Conservation (phyloP, 2,329 filamentous ascomycete species). For the Tolypocladium endophyticum region DNA sequence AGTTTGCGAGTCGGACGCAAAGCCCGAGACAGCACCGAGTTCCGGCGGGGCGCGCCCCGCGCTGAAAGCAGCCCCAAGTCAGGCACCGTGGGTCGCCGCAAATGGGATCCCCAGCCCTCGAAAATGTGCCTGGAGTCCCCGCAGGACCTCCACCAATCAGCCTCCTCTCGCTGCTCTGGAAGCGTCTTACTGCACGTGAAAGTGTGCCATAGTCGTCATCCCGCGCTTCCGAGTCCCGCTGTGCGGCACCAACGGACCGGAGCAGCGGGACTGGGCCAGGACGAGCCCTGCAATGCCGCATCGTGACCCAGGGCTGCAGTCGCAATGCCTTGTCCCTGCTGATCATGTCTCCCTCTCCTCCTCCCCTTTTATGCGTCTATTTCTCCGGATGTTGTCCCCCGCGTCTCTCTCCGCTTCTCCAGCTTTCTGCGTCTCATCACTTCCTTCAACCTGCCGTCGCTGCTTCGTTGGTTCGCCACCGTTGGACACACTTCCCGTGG, state of each 20-base stretch:
- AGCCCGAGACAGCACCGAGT: not conserved
- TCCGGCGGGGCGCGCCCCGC: not conserved
- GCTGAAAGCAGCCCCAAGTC: not conserved
- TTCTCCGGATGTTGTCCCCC: not conserved
- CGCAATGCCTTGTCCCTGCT: not conserved
- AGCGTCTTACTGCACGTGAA: not conserved
- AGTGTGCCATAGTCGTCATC: not conserved
- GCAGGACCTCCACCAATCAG: not conserved
- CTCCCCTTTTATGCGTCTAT: not conserved
- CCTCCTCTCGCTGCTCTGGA: not conserved
- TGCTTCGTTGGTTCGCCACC: not conserved
- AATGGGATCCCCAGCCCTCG: not conserved
- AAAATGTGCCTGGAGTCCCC: not conserved
- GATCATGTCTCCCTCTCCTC: not conserved
- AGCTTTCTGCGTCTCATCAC: not conserved
- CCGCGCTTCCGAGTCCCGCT: not conserved
- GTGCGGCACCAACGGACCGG: not conserved
- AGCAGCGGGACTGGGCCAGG: not conserved
- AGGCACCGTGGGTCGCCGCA: not conserved
- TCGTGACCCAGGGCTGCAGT: not conserved
- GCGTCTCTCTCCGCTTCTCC: not conserved
- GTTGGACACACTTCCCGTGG: not conserved
- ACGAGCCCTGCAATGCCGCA: not conserved
- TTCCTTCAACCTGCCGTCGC: not conserved
- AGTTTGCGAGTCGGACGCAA: not conserved